These are phyloP conservation scores for Colletotrichum sp. DNA, from an alignment of 2,329 filamentous ascomycete genomes.

Conservation along the genomic window DNA sequence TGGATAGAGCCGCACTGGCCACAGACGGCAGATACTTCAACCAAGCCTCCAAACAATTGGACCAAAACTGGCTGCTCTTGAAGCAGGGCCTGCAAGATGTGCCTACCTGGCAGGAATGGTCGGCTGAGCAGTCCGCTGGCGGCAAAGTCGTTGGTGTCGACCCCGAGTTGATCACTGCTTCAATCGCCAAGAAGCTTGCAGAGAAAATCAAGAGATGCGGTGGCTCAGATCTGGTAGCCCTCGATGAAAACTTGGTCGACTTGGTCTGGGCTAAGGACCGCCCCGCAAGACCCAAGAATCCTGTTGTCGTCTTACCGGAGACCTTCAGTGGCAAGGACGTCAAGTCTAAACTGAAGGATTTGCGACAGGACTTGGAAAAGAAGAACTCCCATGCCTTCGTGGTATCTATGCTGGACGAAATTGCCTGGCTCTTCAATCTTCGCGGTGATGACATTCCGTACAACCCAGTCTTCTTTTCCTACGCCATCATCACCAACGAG, in stretches of 20 bases:
- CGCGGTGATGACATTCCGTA: slow-evolving; percentile 95
- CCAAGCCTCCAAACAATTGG: slow-evolving; percentile 89
- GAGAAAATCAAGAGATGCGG: slow-evolving; percentile 89
- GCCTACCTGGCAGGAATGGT: slow-evolving; percentile 98
- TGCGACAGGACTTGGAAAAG: slow-evolving; percentile 91
- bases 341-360: slow-evolving; percentile 79
- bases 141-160: slow-evolving; percentile 93
- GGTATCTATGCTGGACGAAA: slow-evolving; percentile 93
- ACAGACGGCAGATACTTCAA: slow-evolving; percentile 99
- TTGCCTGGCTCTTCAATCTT: slow-evolving; percentile 98
- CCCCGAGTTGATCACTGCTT: slow-evolving; percentile 79
- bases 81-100: slow-evolving; percentile 95
- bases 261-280: slow-evolving; percentile 80
- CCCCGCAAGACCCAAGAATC: slow-evolving; percentile 77
- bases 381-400: slow-evolving; percentile 88
- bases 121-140: slow-evolving; percentile 81
- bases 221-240: slow-evolving; percentile 75
- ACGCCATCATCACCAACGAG: slow-evolving; percentile 82
- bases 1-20: slow-evolving; percentile 84
- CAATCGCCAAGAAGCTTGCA: slow-evolving; percentile 69
- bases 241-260: slow-evolving; percentile 88
- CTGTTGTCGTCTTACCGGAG: slow-evolving; percentile 72
- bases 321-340: slow-evolving; percentile 84
- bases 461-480: slow-evolving; percentile 98
- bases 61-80: slow-evolving; percentile 87